Evolutionary conservation across 2,329 filamentous ascomycete genomes (phyloP).

Genomic region (Ophiocordyceps camponoti-leonardi): DNA sequence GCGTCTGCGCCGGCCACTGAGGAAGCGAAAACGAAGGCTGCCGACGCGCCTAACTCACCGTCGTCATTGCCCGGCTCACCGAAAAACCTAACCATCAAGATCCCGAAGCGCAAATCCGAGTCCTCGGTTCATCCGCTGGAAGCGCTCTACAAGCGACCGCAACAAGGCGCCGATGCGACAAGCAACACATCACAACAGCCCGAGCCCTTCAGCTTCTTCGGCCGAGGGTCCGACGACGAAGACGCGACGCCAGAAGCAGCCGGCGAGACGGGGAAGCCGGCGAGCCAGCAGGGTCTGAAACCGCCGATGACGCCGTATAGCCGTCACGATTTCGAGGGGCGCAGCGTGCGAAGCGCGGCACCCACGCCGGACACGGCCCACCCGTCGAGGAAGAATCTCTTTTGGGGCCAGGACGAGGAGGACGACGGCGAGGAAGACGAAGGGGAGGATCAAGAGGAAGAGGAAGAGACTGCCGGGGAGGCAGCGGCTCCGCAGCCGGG

Average conservation of each 20-base stretch:
- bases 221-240: slow-evolving; percentile 25
- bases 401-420: slow-evolving; percentile 30
- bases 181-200: slow-evolving; percentile 20
- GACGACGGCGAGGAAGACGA: slow-evolving; percentile 27
- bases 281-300: slow-evolving; percentile 12
- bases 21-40: slow-evolving; percentile 2
- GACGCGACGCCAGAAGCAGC: slow-evolving; percentile 27
- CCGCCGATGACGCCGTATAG: slow-evolving; percentile 71
- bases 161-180: slow-evolving; percentile 21
- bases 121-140: slow-evolving; percentile 65
- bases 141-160: slow-evolving; percentile 69
- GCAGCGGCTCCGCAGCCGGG: slow-evolving; percentile 7
- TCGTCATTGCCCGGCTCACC: slow-evolving; percentile 18
- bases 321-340: slow-evolving; percentile 57
- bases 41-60: slow-evolving; percentile 4
- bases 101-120: slow-evolving; percentile 28
- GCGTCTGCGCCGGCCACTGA: not conserved
- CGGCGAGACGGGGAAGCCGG: slow-evolving; percentile 14
- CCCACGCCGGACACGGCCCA: slow-evolving; percentile 90
- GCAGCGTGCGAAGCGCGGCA: slow-evolving; percentile 68
- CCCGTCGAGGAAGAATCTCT: slow-evolving; percentile 43
- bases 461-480: slow-evolving; percentile 9
- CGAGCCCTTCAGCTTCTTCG: slow-evolving; percentile 67
- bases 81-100: slow-evolving; percentile 36
- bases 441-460: slow-evolving; percentile 16